Conservation (phyloP, 306 rosid species). For the Gynostemma pentaphyllum region DNA sequence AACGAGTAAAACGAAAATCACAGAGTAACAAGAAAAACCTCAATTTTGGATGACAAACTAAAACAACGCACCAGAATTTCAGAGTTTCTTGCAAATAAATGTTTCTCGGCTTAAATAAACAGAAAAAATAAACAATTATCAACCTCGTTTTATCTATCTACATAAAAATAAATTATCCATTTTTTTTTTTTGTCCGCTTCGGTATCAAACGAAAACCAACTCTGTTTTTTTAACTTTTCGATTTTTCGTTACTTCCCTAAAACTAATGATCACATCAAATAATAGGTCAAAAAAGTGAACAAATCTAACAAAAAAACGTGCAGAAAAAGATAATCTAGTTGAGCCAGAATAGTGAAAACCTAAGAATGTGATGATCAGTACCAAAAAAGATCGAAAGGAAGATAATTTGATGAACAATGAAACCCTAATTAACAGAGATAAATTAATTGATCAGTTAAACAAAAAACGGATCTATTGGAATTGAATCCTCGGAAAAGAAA, state of each 20-base stretch:
- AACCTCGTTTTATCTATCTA: slow-evolving; percentile 16
- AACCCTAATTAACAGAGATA: slow-evolving; percentile 34
- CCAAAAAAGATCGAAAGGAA: not conserved
- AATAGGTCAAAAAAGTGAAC: not conserved
- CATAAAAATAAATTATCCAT: slow-evolving; percentile 13
- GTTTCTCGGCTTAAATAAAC: slow-evolving; percentile 21
- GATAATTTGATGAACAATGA: slow-evolving; percentile 7
- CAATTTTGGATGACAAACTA: slow-evolving; percentile 87
- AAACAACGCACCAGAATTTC: slow-evolving; percentile 91
- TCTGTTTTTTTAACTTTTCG: not conserved
- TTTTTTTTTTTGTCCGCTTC: not conserved
- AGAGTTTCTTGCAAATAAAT: slow-evolving; percentile 51
- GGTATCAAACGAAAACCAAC: not conserved
- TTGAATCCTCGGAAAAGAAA: slow-evolving; percentile 25
- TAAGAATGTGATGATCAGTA: not conserved
- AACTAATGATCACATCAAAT: no score
- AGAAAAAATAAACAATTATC: slow-evolving; percentile 16
- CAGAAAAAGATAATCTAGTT: not conserved
- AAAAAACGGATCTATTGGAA: slow-evolving; percentile 15
- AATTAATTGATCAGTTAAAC: slow-evolving; percentile 20
- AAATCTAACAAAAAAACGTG: slow-evolving; percentile 14
- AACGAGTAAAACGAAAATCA: not conserved
- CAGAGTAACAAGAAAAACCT: slow-evolving; percentile 57
- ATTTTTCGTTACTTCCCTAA: slow-evolving; percentile 8
- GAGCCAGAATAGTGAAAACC: not conserved